Evolutionary conservation across 805 yeast genomes (phyloP).

Genomic region (Monosporozyma solicola): DNA sequence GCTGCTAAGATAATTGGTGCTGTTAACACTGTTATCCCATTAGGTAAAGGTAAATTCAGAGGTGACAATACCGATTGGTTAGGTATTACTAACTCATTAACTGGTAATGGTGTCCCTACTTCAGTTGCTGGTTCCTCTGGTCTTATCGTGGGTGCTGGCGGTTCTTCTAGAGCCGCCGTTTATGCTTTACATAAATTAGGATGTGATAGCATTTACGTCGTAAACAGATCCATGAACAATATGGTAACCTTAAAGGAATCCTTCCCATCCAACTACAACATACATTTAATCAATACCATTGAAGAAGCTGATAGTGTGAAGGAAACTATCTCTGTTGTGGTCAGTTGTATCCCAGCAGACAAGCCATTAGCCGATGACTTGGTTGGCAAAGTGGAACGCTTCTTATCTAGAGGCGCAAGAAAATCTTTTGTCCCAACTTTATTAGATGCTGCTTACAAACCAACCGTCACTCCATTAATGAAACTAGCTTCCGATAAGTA

Average conservation of each 20-base stretch:
- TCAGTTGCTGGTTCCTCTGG: constrained; percentile 42
- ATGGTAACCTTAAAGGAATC: constrained; percentile 46
- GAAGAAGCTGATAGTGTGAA: constrained; percentile 35
- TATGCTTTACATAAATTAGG: constrained; percentile 78
- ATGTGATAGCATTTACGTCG: constrained; percentile 62
- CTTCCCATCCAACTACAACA: constrained; percentile 53
- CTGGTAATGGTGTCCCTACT: constrained; percentile 50
- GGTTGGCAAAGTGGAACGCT: constrained; percentile 38
- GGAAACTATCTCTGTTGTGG: constrained; percentile 47
- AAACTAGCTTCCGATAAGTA: constrained; percentile 50
- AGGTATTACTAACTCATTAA: constrained; percentile 69
- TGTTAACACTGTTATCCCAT: constrained; percentile 73
- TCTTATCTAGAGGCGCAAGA: constrained; percentile 36
- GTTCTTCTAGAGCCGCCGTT: constrained; percentile 91
- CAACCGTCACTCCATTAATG: constrained; percentile 81
- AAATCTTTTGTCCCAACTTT: constrained; percentile 45
- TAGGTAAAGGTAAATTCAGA: constrained; percentile 38
- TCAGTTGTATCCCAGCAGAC: constrained; percentile 81
- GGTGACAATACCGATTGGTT: constrained; percentile 97
- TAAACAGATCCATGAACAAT: constrained; percentile 71
- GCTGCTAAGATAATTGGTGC: constrained; percentile 86
- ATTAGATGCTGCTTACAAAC: constrained; percentile 93
- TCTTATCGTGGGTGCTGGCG: constrained; percentile 91
- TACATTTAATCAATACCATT: constrained; percentile 45
- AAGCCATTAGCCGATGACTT: constrained; percentile 50